Evolutionary conservation across 306 rosid species (phyloP), one percentile per base, ranked within the genome.

Genomic region (Cicer chorassanicum): DNA sequence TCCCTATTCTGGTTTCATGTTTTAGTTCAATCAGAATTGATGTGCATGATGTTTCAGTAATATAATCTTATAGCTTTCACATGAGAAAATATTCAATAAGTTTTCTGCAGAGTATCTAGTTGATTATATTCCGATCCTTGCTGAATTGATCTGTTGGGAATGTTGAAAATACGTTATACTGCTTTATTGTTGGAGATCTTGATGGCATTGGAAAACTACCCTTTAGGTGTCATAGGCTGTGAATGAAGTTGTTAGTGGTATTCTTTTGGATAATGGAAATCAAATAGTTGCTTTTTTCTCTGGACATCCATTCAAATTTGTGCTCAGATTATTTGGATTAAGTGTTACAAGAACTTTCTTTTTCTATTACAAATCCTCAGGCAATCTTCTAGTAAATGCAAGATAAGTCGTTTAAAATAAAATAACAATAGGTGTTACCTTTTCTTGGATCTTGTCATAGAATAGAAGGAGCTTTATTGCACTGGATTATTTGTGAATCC

Each of bases 171-270:
- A 29, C 11, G 18, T 11, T 59, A 29, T 29, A 29, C 65, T 59
- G 42, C 16, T 59, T 59, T 14, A 15, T 59, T 55, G 56, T 55
- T 29, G 65, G 65, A 10, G 15, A 29, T 59, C 42, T 59, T 59
- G 65, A 29, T 59, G 7, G 15, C 43, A 59, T 12, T 59, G 65
- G 65, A 59, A 59, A 29, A 59, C 9, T 59, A 60, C 13, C 65
- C 16, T 60, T 38, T 60, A 60, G 42, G 34, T 60, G 65, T 34
- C 18, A 12, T 34, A 60, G 14, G 18, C 65, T 9, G 13, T 60
- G 42, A 12, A 6, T 60, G 42, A 59, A 57, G 41, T 57, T 34
- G 40, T 34, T 57, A 10, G 64, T 57, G 65, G 15, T 12, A 24
- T 24, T 57, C 16, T 57, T 11, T 57, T 6, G 41, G 29, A 57